A percentile compares a stretch with the other conserved stretches of the same genome.
Conservation (phyloP, 2,329 filamentous ascomycete genomes). For the Fusarium compactum region DNA sequence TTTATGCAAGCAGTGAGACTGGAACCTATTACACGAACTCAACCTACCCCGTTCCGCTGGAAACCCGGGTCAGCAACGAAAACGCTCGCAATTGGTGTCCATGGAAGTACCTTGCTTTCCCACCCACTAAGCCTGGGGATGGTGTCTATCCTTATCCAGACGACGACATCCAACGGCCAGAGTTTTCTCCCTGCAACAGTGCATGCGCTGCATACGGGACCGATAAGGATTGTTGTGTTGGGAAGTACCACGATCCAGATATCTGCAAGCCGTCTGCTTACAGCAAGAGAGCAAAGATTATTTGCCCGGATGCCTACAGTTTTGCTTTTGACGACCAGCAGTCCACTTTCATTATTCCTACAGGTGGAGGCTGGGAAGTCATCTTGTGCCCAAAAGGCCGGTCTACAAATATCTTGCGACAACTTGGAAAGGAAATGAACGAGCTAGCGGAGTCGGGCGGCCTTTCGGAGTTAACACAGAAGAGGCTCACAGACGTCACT, state of each 20-base stretch:
- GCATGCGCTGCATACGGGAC: constrained; percentile 77
- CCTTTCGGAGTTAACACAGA: constrained; percentile 51
- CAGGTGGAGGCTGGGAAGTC: constrained; percentile 81
- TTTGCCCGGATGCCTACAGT: constrained; percentile 88
- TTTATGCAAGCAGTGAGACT: constrained; percentile 66
- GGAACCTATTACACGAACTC: constrained; percentile 72
- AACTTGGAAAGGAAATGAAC: constrained; percentile 63
- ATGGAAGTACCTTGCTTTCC: constrained; percentile 78
- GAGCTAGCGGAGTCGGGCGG: constrained; percentile 59
- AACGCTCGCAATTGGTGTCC: constrained; percentile 80
- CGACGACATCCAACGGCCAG: constrained; percentile 75
- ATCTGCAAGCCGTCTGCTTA: constrained; percentile 77
- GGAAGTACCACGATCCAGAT: constrained; percentile 71
- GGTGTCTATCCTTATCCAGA: constrained; percentile 86
- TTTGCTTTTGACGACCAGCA: constrained; percentile 73
- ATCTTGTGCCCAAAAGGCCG: constrained; percentile 78
- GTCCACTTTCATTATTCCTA: constrained; percentile 72
- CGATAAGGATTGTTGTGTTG: constrained; percentile 80
- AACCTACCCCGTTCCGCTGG: constrained; percentile 75
- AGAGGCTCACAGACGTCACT: constrained; percentile 50
- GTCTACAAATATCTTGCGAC: constrained; percentile 69
- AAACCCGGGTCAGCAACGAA: constrained; percentile 67
- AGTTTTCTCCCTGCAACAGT: constrained; percentile 82
- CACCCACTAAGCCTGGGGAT: constrained; percentile 76
- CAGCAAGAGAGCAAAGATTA: constrained; percentile 74